Evolutionary conservation across 495 filamentous ascomycete species (phyloP), one percentile per base, ranked within the genome.

Genomic region (Gamarada debralockiae): DNA sequence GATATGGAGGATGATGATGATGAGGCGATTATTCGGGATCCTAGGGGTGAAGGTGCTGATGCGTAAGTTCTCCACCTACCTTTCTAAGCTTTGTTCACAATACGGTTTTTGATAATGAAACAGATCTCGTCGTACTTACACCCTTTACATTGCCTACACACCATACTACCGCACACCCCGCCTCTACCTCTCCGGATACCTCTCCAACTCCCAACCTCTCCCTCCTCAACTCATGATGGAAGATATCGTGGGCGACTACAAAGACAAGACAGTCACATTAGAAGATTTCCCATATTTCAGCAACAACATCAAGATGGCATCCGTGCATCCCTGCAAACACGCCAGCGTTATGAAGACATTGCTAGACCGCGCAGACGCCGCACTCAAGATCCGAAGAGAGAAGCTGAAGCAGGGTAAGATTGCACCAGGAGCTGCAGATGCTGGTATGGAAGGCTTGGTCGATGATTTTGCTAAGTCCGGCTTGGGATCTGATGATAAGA

Each of bases 1-100:
- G 97, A 97, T 88, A 93, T 97, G 60, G 93, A 98, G 62, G 92
- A 96, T 48, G 87, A 91, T 51, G 92, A 97, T 58, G 93, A 97
- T 53, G 90, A 96, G 57, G 93, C 93, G 21, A 97, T 99, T 64
- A 97, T 99, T 57, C 73, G 87, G 3, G 93, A 96, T 63, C 74
- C 77, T 3, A 80, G 81, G 48, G 70, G 62, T 20, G 73, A 75
- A 3, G 78, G 76, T 23, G 81, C 77, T 18, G 82, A 81, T 57
- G 82, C 86, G 91, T 93, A 70, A 70, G 87, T 75, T 39, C 23
- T 47, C 45, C 1, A 36, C 40, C 6, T 55, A 37, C 45, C 3
- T 23, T 33, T 22, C 4, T 29, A 40, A 57, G 1, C 7, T 47
- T 9, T 12, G 17, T n/a, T n/a, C n/a, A n/a, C n/a, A n/a, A n/a